Evolutionary conservation across 1,139 yeast genomes (phyloP).

Genomic region (Pichia inconspicua): DNA sequence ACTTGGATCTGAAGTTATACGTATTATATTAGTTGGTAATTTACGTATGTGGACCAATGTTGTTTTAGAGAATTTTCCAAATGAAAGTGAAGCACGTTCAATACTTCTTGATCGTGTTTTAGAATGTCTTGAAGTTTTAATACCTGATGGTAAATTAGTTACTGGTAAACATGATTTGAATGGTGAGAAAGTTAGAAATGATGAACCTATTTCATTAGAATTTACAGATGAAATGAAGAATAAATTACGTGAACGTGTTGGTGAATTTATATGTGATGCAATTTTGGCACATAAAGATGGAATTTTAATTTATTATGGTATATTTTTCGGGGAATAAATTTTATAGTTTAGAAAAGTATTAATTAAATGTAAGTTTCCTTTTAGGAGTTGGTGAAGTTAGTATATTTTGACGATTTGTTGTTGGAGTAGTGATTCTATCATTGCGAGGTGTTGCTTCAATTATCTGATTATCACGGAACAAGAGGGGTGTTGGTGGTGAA

Average conservation of each 20-base stretch:
- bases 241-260: slow-evolving; percentile 51
- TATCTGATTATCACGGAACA: slow-evolving; percentile 9
- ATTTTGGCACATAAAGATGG: slow-evolving; percentile 49
- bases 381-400: slow-evolving; percentile 10
- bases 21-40: slow-evolving; percentile 80
- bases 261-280: slow-evolving; percentile 46
- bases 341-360: slow-evolving; percentile 8
- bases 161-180: slow-evolving; percentile 25
- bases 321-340: slow-evolving; percentile 61
- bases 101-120: slow-evolving; percentile 42
- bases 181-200: slow-evolving; percentile 35
- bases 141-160: slow-evolving; percentile 26
- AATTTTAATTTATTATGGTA: slow-evolving; percentile 51
- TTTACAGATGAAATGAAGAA: slow-evolving; percentile 37
- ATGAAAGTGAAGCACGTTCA: slow-evolving; percentile 30
- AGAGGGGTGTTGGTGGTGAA: not conserved
- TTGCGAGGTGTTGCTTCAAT: slow-evolving; percentile 21
- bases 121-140: slow-evolving; percentile 45
- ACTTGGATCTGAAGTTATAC: slow-evolving; percentile 80
- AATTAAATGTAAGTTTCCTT: slow-evolving; percentile 19
- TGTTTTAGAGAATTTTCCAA: slow-evolving; percentile 32
- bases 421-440: not conserved
- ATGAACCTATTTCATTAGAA: slow-evolving; percentile 42
- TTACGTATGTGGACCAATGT: slow-evolving; percentile 68
- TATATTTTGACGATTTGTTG: not conserved